phyloP scores from a whole-genome alignment of 345 rosid species.

The Eucalyptus dawsonii region DNA sequence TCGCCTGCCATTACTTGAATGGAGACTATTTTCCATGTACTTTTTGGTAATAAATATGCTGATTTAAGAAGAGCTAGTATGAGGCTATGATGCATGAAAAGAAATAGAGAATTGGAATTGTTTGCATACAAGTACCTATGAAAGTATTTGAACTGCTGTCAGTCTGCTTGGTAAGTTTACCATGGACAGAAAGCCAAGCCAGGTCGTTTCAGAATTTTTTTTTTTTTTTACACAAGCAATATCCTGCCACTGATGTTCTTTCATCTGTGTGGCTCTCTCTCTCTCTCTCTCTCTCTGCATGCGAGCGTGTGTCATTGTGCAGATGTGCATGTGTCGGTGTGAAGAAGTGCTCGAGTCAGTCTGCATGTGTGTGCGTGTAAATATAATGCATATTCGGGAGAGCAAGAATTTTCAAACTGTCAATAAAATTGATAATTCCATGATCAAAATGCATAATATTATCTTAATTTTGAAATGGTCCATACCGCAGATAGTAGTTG shows the following conservation, averaged over 20 bases:
- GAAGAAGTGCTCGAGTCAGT: neutral
- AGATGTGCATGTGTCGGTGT: neutral
- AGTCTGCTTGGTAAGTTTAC: neutral
- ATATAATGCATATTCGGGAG: neutral
- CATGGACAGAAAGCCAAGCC: neutral
- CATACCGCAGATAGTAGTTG: conserved; percentile 78
- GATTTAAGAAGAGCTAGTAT: neutral
- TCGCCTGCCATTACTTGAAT: neutral
- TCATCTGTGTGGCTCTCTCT: neutral
- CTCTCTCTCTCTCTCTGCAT: neutral
- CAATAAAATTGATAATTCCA: neutral
- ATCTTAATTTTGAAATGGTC: neutral
- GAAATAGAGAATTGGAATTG: neutral
- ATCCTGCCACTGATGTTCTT: neutral
- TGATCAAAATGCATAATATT: neutral
- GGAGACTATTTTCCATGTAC: neutral
- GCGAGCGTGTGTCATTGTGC: neutral
- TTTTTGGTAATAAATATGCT: neutral
- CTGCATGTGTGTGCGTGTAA: neutral
- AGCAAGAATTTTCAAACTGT: neutral
- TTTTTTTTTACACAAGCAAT: neutral
- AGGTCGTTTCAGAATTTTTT: neutral
- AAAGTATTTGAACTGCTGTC: neutral
- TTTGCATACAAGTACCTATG: neutral
- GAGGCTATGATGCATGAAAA: neutral